Evolutionary conservation across 148 eudicot genomes (phyloP).

Genomic region (Camellia japonica): DNA sequence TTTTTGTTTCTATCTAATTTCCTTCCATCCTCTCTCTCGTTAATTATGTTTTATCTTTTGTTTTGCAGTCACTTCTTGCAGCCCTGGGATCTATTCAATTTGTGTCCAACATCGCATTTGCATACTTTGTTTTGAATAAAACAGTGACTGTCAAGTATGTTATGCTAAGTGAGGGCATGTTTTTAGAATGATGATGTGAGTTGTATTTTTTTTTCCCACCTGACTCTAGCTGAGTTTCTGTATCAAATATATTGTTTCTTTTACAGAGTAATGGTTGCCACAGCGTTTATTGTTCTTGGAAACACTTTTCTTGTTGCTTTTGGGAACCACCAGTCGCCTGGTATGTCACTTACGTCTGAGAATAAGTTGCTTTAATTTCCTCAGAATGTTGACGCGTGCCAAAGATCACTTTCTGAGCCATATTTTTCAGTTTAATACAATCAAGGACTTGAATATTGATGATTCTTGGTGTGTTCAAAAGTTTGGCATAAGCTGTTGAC

Average conservation of each 20-base stretch:
- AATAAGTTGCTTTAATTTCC: slow-evolving; percentile 2
- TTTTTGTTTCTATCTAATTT: neutral
- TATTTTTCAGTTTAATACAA: neutral
- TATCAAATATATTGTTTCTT: slow-evolving; percentile 12
- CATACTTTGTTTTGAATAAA: slow-evolving; percentile 75
- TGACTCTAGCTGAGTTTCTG: slow-evolving; percentile 11
- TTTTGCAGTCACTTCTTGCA: slow-evolving; percentile 92
- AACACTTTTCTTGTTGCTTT: slow-evolving; percentile 94
- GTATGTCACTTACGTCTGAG: slow-evolving; percentile 34
- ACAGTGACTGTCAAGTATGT: slow-evolving; percentile 80
- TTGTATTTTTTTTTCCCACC: neutral
- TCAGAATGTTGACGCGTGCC: neutral
- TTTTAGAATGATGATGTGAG: neutral
- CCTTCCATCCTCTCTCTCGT: neutral
- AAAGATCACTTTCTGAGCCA: neutral
- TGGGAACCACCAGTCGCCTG: slow-evolving; percentile 98
- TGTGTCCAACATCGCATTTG: slow-evolving; percentile 90
- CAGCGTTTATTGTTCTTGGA: slow-evolving; percentile 87
- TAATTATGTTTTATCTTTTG: slow-evolving; percentile 4
- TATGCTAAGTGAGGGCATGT: slow-evolving; percentile 9
- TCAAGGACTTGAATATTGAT: neutral
- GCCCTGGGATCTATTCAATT: slow-evolving; percentile 96
- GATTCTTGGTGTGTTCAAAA: neutral
- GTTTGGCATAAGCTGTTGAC: too few species aligned
- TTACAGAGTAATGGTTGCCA: slow-evolving; percentile 79